A percentile compares a stretch with the other conserved stretches of the same genome.
phyloP scores from a whole-genome alignment of 306 rosid species.

The Fagus sylvatica region DNA sequence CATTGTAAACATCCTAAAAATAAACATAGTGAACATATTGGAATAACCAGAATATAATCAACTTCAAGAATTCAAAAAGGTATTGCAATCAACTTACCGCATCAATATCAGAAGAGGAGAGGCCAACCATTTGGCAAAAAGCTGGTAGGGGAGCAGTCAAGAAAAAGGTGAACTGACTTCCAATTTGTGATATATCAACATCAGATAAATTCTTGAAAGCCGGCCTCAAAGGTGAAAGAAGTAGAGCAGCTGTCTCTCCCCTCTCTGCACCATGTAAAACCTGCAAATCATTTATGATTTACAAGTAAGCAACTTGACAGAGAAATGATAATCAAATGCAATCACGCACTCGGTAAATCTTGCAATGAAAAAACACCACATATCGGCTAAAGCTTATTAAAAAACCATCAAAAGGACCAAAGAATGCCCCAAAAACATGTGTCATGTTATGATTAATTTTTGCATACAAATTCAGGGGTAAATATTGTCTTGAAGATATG shows the following conservation, averaged over 20 bases:
- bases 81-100: slow-evolving; percentile 50
- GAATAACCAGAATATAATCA: slow-evolving; percentile 24
- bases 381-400: background rate
- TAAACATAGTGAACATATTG: slow-evolving; percentile 23
- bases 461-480: background rate
- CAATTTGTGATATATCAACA: slow-evolving; percentile 50
- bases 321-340: slow-evolving; percentile 4
- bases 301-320: slow-evolving; percentile 16
- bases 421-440: background rate
- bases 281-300: slow-evolving; percentile 47
- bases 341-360: background rate
- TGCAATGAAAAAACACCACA: background rate
- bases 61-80: slow-evolving; percentile 5
- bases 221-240: slow-evolving; percentile 85
- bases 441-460: background rate
- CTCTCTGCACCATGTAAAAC: slow-evolving; percentile 86
- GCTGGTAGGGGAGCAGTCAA: slow-evolving; percentile 91
- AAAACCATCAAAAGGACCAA: background rate
- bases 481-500: background rate
- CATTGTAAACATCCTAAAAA: slow-evolving; percentile 60
- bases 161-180: slow-evolving; percentile 95
- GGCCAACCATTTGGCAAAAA: slow-evolving; percentile 84
- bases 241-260: slow-evolving; percentile 82
- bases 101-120: slow-evolving; percentile 45
- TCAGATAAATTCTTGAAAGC: slow-evolving; percentile 62